Percentiles rank a stretch among this genome's conserved stretches.
Conservation (phyloP, 2,329 filamentous ascomycete genomes). For the Pestalotiopsis sp. region DNA sequence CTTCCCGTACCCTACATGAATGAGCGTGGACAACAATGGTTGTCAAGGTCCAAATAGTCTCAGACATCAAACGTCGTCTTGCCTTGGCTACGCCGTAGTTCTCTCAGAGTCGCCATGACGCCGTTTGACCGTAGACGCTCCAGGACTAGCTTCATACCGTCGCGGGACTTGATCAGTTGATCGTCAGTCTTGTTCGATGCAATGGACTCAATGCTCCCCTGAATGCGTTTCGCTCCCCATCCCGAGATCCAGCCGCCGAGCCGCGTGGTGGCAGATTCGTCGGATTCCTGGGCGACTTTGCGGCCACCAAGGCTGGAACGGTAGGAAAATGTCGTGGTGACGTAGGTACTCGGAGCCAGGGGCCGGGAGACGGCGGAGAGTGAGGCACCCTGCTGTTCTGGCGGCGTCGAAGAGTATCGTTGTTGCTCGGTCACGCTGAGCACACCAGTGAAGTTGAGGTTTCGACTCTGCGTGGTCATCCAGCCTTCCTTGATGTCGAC, state of each 20-base stretch:
- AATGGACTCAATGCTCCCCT: conserved; percentile 77
- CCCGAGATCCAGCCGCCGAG: conserved; percentile 51
- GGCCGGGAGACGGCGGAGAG: conserved; percentile 19
- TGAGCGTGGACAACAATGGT: not conserved
- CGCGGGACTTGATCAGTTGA: conserved; percentile 76
- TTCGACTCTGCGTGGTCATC: conserved; percentile 80
- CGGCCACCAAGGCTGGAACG: conserved; percentile 71
- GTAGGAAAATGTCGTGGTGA: conserved; percentile 73
- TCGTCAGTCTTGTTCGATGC: conserved; percentile 76
- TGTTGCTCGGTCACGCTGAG: conserved; percentile 78
- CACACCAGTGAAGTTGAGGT: conserved; percentile 80
- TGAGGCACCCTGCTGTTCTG: conserved; percentile 28
- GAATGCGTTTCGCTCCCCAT: conserved; percentile 67
- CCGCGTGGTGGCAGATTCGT: conserved; percentile 30
- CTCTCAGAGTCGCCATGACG: conserved; percentile 55
- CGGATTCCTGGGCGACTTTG: conserved; percentile 41
- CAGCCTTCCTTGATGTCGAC: conserved; percentile 79
- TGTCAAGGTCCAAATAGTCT: not conserved
- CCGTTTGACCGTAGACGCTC: conserved; percentile 64
- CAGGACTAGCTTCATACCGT: conserved; percentile 81
- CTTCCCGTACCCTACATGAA: not conserved
- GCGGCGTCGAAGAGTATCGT: conserved; percentile 52
- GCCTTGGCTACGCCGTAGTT: conserved; percentile 49
- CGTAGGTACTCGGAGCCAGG: conserved; percentile 53
- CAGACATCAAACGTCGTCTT: conserved; percentile 32